These are phyloP conservation scores for Exophiala aquamarina DNA, from an alignment of 2,329 filamentous ascomycete genomes.

Conservation along the genomic window DNA sequence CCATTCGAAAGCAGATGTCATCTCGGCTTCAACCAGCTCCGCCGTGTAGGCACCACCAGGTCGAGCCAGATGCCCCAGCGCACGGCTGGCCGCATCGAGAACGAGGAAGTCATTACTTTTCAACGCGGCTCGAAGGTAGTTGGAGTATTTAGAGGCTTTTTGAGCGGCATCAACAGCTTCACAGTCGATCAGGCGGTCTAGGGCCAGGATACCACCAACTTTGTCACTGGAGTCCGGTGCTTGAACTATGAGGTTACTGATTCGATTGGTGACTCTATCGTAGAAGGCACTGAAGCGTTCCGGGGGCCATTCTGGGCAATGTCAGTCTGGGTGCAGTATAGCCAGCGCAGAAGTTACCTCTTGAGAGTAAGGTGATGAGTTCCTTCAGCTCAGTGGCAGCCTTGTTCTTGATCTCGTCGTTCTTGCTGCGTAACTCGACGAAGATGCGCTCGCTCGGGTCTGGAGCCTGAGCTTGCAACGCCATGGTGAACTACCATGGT, in stretches of 20 bases:
- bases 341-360: constrained; percentile 36
- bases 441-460: constrained; percentile 58
- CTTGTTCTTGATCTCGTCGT: constrained; percentile 49
- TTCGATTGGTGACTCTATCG: constrained; percentile 64
- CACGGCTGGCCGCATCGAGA: constrained; percentile 85
- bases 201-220: constrained; percentile 85
- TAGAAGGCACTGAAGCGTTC: constrained; percentile 76
- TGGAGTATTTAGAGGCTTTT: constrained; percentile 92
- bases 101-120: constrained; percentile 87
- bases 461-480: constrained; percentile 45
- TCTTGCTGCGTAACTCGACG: constrained; percentile 58
- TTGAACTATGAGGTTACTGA: constrained; percentile 75
- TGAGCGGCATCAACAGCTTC: constrained; percentile 90
- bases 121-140: constrained; percentile 82
- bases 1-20: constrained; percentile 95
- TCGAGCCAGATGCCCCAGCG: constrained; percentile 84
- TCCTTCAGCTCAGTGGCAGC: constrained; percentile 50
- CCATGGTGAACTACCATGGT: constrained; percentile 37
- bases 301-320: constrained; percentile 66
- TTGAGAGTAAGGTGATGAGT: constrained; percentile 45
- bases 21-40: constrained; percentile 93
- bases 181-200: constrained; percentile 93
- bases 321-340: constrained; percentile 12
- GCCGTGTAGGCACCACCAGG: constrained; percentile 93
- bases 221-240: constrained; percentile 84